Evolutionary conservation across 108 stramenopile genomes (phyloP).

Genomic region (Pseudonitzschia multiseries): DNA sequence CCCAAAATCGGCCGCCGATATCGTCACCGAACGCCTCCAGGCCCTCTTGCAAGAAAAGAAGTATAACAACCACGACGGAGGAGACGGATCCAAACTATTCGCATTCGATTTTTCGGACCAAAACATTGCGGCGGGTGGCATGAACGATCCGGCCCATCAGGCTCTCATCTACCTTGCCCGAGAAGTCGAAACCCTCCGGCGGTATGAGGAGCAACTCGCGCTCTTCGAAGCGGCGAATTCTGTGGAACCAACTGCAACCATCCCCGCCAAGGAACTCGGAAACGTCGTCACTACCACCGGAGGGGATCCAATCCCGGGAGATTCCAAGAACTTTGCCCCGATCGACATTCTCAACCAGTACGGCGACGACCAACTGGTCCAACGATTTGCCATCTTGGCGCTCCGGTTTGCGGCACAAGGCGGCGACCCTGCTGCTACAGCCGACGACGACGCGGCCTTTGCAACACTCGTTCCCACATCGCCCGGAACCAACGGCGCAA

Average conservation of each 20-base stretch:
- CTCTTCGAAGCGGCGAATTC: neutral
- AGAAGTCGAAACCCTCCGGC: neutral
- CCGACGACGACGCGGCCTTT: no score
- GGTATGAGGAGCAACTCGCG: neutral
- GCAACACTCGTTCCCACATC: neutral
- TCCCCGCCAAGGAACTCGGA: neutral
- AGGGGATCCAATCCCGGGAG: neutral
- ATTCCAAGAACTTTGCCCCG: neutral
- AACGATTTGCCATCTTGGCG: conserved; percentile 23
- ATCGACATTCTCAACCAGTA: neutral
- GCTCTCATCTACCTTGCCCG: neutral
- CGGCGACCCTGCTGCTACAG: no score
- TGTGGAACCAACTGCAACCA: neutral
- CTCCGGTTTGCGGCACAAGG: neutral
- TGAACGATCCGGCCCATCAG: neutral
- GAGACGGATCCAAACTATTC: neutral
- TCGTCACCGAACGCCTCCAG: neutral
- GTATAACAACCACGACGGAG: neutral
- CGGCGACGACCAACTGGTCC: conserved; percentile 1
- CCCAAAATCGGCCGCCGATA: neutral
- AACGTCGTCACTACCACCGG: neutral
- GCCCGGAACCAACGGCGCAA: neutral
- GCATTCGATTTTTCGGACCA: neutral
- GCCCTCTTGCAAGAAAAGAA: neutral
- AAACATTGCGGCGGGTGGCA: neutral